These are phyloP conservation scores for Clarireedia sp. DNA, from an alignment of 2,329 filamentous ascomycete genomes.

Conservation along the genomic window DNA sequence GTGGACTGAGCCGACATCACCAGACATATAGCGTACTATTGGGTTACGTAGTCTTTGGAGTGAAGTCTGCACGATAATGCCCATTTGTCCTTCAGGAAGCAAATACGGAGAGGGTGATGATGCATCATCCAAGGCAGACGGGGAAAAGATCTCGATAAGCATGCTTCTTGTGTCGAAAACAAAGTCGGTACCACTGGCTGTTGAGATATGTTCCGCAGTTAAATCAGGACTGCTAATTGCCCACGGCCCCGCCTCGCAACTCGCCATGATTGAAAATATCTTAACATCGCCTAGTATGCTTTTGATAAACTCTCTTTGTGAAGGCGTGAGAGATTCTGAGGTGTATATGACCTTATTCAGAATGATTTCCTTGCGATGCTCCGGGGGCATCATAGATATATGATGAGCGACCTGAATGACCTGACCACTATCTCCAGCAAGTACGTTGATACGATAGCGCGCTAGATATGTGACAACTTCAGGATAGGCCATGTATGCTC, in stretches of 20 bases:
- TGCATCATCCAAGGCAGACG: not conserved
- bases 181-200: not conserved
- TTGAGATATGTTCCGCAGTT: not conserved
- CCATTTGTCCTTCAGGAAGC: not conserved
- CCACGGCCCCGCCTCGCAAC: not conserved
- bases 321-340: not conserved
- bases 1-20: not conserved
- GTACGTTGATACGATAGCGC: not conserved
- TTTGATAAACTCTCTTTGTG: not conserved
- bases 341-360: constrained; percentile 1
- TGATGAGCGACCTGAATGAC: not conserved
- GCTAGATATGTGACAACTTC: not conserved
- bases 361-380: not conserved
- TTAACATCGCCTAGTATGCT: not conserved
- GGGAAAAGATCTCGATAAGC: not conserved
- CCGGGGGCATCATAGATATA: not conserved
- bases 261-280: not conserved
- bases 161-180: not conserved
- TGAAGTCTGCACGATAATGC: not conserved
- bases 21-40: not conserved
- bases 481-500: not conserved
- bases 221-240: not conserved
- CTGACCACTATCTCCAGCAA: not conserved
- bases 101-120: not conserved
- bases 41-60: not conserved